Evolutionary conservation across 495 filamentous ascomycete species (phyloP).

Genomic region (Stereocaulon alpinum): DNA sequence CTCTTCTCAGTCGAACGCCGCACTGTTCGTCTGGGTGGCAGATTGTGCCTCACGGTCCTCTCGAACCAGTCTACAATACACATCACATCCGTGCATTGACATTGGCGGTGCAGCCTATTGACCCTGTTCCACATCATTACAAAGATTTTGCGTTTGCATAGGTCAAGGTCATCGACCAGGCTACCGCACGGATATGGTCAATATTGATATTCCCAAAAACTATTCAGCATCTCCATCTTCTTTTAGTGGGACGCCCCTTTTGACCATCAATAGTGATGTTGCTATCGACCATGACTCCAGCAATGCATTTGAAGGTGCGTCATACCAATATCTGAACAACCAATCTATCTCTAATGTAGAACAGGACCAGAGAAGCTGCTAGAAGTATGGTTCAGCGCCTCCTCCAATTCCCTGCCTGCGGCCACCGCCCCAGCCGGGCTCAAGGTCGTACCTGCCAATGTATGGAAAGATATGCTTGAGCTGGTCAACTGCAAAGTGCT

Average conservation of each 20-base stretch:
- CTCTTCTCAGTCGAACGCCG: slow-evolving; percentile 82
- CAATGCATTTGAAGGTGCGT: slow-evolving; percentile 89
- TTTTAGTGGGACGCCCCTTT: slow-evolving; percentile 63
- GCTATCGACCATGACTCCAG: slow-evolving; percentile 89
- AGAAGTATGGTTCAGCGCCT: slow-evolving; percentile 95
- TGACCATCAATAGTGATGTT: slow-evolving; percentile 95
- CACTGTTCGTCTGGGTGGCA: slow-evolving; percentile 83
- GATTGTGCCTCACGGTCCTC: slow-evolving; percentile 52
- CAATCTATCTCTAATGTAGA: neutral
- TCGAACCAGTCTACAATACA: neutral
- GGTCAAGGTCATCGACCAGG: slow-evolving; percentile 9
- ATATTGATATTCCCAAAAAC: slow-evolving; percentile 63
- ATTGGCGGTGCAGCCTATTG: neutral
- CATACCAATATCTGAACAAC: neutral
- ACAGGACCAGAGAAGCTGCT: slow-evolving; percentile 91
- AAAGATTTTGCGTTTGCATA: neutral
- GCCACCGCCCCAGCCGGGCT: slow-evolving; percentile 63
- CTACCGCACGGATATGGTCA: slow-evolving; percentile 60
- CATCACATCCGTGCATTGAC: neutral
- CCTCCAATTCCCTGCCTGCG: slow-evolving; percentile 58
- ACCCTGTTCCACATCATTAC: neutral
- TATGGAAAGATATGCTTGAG: slow-evolving; percentile 95
- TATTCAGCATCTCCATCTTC: slow-evolving; percentile 73
- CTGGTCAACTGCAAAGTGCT: slow-evolving; percentile 97
- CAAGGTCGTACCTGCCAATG: slow-evolving; percentile 72